Evolutionary conservation across 2,329 filamentous ascomycete genomes (phyloP).

Genomic region (Neospermospora avenae): DNA sequence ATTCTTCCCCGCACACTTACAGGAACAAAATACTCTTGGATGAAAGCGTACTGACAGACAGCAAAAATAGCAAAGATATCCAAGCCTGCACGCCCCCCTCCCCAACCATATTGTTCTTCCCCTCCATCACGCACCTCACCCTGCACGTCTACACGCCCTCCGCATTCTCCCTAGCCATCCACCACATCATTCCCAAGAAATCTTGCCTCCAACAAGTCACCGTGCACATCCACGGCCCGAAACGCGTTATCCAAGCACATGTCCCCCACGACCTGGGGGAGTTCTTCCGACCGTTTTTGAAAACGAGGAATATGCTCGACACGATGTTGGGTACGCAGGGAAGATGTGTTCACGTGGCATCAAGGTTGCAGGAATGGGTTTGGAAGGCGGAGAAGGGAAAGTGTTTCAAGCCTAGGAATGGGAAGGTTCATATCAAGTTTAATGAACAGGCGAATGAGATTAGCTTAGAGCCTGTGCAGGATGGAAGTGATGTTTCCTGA

Average conservation of each 20-base stretch:
- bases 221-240: not conserved
- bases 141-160: not conserved
- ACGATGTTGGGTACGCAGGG: constrained; percentile 1
- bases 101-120: not conserved
- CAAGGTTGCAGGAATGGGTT: not conserved
- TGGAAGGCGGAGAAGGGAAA: constrained; percentile 4
- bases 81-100: constrained; percentile 2
- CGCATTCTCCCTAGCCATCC: constrained; percentile 1
- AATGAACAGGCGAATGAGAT: not conserved
- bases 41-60: not conserved
- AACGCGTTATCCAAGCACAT: not conserved
- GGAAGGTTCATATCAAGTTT: constrained; percentile 6
- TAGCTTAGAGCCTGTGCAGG: not conserved
- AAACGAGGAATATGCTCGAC: constrained; percentile 4
- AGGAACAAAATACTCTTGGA: too few species aligned
- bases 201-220: not conserved
- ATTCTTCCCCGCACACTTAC: too few species aligned
- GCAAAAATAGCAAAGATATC: not conserved
- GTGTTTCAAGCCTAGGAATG: not conserved
- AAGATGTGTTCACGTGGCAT: not conserved
- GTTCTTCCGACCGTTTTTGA: not conserved
- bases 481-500: not conserved
- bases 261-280: not conserved
- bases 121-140: not conserved
- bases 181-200: not conserved